Percentiles rank a stretch among this genome's conserved stretches.
phyloP scores from a whole-genome alignment of 192 early-diverging fungal genomes.

The Cladochytrium replicatum region DNA sequence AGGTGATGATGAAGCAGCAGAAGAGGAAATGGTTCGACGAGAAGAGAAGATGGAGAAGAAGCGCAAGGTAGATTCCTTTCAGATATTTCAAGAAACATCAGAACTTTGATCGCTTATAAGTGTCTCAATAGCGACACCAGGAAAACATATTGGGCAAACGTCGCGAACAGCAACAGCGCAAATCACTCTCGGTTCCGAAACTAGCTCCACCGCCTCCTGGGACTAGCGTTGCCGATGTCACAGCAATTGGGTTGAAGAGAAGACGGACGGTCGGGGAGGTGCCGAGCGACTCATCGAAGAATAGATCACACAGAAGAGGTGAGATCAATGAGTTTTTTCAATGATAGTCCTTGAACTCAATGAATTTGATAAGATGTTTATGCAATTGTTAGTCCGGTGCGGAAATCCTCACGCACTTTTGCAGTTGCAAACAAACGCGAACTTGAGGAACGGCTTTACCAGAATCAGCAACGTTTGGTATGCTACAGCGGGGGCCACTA shows the following conservation, averaged over 20 bases:
- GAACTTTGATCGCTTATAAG: background rate
- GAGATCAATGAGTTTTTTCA: background rate
- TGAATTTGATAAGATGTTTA: background rate
- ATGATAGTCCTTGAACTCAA: background rate
- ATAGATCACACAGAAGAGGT: background rate
- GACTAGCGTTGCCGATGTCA: too few relatives aligned
- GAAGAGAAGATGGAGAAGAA: background rate
- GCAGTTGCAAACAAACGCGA: conserved; percentile 11
- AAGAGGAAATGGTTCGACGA: conserved; percentile 7
- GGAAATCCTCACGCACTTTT: conserved; percentile 15
- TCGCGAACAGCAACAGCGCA: too few relatives aligned
- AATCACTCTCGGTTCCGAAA: too few relatives aligned
- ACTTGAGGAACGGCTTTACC: conserved; percentile 9
- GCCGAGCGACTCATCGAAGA: background rate
- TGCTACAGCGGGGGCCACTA: too few relatives aligned
- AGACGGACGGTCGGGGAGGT: background rate
- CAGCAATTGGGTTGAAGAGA: background rate
- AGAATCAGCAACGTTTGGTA: conserved; percentile 4
- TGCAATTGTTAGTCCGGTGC: background rate
- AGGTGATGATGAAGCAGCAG: conserved; percentile 12
- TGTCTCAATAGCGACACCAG: background rate
- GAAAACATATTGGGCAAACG: too few relatives aligned
- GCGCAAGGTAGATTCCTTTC: background rate
- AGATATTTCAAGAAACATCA: too few relatives aligned
- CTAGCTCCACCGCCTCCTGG: too few relatives aligned